These are phyloP conservation scores for Candida peoriensis DNA, from an alignment of 805 yeast species.

Conservation along the genomic window DNA sequence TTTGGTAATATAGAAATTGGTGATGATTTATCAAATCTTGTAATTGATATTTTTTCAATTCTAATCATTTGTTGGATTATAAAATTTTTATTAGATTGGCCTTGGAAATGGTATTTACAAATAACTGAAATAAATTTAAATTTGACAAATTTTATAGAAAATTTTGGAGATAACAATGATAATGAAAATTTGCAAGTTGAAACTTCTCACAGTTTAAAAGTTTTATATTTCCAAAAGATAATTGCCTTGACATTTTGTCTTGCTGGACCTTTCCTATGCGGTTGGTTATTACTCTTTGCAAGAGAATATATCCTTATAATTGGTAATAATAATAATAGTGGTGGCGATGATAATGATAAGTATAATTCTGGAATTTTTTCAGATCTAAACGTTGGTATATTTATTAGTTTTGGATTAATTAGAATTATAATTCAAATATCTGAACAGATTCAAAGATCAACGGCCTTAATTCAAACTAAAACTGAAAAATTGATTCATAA, in stretches of 20 bases:
- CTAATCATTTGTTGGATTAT: constrained; percentile 31
- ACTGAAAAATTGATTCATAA: constrained; percentile 11
- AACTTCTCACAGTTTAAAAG: constrained; percentile 2
- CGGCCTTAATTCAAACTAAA: constrained; percentile 12
- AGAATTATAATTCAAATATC: constrained; percentile 22
- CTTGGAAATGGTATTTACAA: constrained; percentile 35
- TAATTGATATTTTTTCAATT: constrained; percentile 31
- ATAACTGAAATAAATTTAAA: constrained; percentile 17
- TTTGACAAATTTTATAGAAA: constrained; percentile 6
- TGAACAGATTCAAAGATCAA: constrained; percentile 16
- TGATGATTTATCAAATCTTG: constrained; percentile 12
- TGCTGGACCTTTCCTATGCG: constrained; percentile 25
- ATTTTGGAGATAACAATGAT: not conserved
- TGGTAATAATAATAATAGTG: constrained; percentile 10
- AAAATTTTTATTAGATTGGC: constrained; percentile 35
- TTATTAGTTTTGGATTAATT: constrained; percentile 30
- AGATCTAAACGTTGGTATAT: constrained; percentile 32
- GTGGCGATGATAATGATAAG: constrained; percentile 14
- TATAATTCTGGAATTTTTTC: constrained; percentile 30
- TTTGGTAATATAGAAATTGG: constrained; percentile 12
- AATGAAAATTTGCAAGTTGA: not conserved
- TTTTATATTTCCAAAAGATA: constrained; percentile 14
- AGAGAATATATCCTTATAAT: constrained; percentile 25
- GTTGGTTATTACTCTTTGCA: constrained; percentile 24
- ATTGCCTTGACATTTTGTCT: constrained; percentile 26